Conservation (phyloP, 2,329 filamentous ascomycete species). For the Xylariaceae sp. region DNA sequence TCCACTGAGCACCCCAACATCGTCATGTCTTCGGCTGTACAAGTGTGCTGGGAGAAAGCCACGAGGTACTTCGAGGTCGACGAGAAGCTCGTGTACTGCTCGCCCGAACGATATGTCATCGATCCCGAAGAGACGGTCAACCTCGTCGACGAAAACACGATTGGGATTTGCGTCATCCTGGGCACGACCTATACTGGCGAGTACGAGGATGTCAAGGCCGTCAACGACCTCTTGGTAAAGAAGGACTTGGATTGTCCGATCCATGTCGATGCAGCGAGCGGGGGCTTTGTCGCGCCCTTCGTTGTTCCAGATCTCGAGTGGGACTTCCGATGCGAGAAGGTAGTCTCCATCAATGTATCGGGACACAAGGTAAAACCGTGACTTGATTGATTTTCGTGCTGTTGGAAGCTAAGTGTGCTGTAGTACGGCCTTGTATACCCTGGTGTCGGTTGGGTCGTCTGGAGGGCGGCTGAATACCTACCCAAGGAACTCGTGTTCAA, state of each 20-base stretch:
- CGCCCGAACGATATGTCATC: constrained; percentile 66
- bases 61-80: constrained; percentile 91
- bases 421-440: constrained; percentile 76
- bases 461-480: constrained; percentile 82
- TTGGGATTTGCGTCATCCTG: constrained; percentile 90
- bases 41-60: constrained; percentile 97
- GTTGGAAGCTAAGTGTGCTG: constrained; percentile 11
- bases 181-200: constrained; percentile 95
- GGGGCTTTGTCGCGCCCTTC: constrained; percentile 93
- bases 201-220: constrained; percentile 90
- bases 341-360: constrained; percentile 92
- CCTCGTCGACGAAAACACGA: constrained; percentile 73
- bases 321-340: constrained; percentile 90
- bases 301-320: constrained; percentile 82
- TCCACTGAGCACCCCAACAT: constrained; percentile 84
- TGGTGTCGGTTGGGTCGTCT: constrained; percentile 92
- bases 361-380: constrained; percentile 73
- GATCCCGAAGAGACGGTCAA: constrained; percentile 67
- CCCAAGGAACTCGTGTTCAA: constrained; percentile 96
- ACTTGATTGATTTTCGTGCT: background rate
- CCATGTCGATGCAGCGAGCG: constrained; percentile 91
- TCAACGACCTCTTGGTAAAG: constrained; percentile 85
- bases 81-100: constrained; percentile 78
- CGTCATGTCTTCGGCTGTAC: constrained; percentile 93
- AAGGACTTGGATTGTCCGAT: constrained; percentile 81